Base-by-base conservation (phyloP, 1,284 basidiomycete genomes). In the Tranzscheliella williamsii region DNA sequence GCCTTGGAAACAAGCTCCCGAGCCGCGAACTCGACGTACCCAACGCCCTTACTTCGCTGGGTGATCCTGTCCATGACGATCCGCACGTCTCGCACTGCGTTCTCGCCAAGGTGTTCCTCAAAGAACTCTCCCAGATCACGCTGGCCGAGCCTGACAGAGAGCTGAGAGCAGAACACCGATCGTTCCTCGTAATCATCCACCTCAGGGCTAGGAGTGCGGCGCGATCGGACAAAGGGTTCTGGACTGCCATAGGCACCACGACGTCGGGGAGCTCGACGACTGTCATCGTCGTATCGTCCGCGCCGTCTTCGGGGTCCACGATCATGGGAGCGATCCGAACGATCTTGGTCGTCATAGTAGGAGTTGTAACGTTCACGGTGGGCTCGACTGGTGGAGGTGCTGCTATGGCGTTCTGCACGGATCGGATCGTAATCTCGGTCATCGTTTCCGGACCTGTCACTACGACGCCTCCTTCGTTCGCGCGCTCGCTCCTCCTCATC, bases 91-190 rank as follows among this genome's bases (percentile, higher is more conserved):
- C 91, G 86, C 4, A 99, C 94, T 22, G 89, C 85, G 33, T 87
- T 87, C 36, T 71, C 88, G 21, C 92, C 92, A 24, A 96, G 83
- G 78, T 91, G 92, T 78, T 95, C 90, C 82, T 97, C 94, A 78
- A 99, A 97, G 82, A 99, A 98, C 80, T 94, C 90, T 58, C 92
- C 92, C 78, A 99, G 82, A 82, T 98, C 94, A 75, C 90, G 85
- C 73, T 92, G 91, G 50, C 91, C 94, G 78, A 97, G 86, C 73
- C 91, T 86, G 49, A 91, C 90, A 68, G 94, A 90, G 76, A 99
- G 86, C 81, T 97, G 94, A 72, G 92, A 93, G 78, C 96, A 92
- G 81, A 98, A 98, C 65, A 97, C 90, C 69, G 94, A 96, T 79
- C 95, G 89, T 75, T 88, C 86, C 84, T 97, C 93, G 52, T 78